Conservation (phyloP, 2,329 filamentous ascomycete species). For the Colletotrichum simmondsii region DNA sequence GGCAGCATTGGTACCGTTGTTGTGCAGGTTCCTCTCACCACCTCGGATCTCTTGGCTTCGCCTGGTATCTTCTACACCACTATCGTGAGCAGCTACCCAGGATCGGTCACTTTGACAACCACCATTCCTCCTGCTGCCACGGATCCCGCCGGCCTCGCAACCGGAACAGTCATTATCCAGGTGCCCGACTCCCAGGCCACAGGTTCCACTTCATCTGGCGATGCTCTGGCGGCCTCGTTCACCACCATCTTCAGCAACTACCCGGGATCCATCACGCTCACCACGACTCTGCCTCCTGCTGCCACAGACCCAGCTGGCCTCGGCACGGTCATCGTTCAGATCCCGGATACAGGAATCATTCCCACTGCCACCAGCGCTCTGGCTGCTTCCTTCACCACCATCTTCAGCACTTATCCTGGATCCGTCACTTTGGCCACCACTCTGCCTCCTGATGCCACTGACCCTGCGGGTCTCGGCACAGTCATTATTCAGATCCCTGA, state of each 20-base stretch:
- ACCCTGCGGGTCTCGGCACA: not conserved
- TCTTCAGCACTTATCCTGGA: constrained; percentile 12
- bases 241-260: not conserved
- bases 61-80: not conserved
- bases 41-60: not conserved
- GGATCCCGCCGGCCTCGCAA: not conserved
- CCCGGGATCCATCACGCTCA: not conserved
- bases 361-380: not conserved
- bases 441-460: not conserved
- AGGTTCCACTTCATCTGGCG: not conserved
- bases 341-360: not conserved
- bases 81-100: constrained; percentile 7
- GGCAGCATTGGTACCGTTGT: not conserved
- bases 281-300: not conserved
- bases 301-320: not conserved
- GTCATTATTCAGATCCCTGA: constrained; percentile 12
- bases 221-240: not conserved
- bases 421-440: constrained; percentile 12
- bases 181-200: not conserved
- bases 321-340: constrained; percentile 1
- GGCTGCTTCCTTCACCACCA: not conserved
- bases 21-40: not conserved
- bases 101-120: constrained; percentile 10
- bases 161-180: constrained; percentile 10
- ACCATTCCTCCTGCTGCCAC: not conserved